phyloP scores from a whole-genome alignment of 2,329 filamentous ascomycete genomes.

The Phaeosphaeriaceae sp. region DNA sequence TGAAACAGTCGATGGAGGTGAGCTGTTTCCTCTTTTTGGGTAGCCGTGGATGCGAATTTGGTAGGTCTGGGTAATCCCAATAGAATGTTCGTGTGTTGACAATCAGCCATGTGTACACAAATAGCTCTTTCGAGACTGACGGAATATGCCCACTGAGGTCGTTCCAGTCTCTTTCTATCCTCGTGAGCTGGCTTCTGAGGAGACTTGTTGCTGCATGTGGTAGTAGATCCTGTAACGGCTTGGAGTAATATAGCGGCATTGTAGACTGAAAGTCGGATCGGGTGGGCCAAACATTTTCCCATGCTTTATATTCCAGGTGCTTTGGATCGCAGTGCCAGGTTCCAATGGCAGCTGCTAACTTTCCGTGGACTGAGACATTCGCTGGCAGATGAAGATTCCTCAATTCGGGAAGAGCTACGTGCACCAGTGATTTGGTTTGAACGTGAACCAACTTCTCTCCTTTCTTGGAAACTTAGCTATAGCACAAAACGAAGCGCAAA shows the following conservation, averaged over 20 bases:
- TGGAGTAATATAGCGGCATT: slow-evolving; percentile 64
- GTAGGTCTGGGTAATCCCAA: slow-evolving; percentile 54
- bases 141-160: slow-evolving; percentile 54
- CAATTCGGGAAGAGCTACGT: slow-evolving; percentile 63
- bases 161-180: slow-evolving; percentile 60
- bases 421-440: slow-evolving; percentile 67
- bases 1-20: slow-evolving; percentile 65
- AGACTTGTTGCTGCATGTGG: slow-evolving; percentile 50
- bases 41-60: slow-evolving; percentile 49
- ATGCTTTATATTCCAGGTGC: slow-evolving; percentile 59
- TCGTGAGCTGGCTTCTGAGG: slow-evolving; percentile 62
- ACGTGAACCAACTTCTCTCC: slow-evolving; percentile 69
- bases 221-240: slow-evolving; percentile 48
- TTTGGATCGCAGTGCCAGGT: slow-evolving; percentile 48
- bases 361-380: slow-evolving; percentile 69
- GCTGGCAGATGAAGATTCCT: slow-evolving; percentile 57
- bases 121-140: slow-evolving; percentile 50
- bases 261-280: slow-evolving; percentile 63
- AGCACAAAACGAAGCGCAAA: neutral
- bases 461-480: slow-evolving; percentile 53
- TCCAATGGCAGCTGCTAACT: slow-evolving; percentile 72
- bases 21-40: slow-evolving; percentile 50
- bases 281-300: slow-evolving; percentile 72
- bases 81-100: slow-evolving; percentile 67
- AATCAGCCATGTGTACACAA: slow-evolving; percentile 65